Evolutionary conservation across 345 rosid species (phyloP).

Genomic region (Brassica incana): DNA sequence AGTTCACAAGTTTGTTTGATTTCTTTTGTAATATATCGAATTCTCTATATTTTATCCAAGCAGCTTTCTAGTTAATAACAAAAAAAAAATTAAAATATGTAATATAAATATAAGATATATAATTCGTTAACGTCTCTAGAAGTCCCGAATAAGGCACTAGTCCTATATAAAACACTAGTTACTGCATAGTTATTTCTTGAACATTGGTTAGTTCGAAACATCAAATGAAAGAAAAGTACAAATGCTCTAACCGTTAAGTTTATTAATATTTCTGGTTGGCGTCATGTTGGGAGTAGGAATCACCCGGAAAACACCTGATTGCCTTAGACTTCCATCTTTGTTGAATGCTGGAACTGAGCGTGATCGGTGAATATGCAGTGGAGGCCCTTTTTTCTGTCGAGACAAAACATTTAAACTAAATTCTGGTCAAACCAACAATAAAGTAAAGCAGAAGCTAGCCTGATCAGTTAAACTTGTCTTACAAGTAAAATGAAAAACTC

Average conservation of each 20-base stretch:
- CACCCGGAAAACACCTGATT: conserved; percentile 59
- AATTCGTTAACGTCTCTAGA: too few relatives aligned
- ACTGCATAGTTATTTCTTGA: too few relatives aligned
- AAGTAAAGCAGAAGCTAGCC: too few relatives aligned
- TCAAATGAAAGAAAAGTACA: conserved; percentile 29
- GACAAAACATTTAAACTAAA: not conserved
- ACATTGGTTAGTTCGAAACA: conserved; percentile 14
- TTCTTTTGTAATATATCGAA: too few relatives aligned
- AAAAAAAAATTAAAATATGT: too few relatives aligned
- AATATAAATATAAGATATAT: too few relatives aligned
- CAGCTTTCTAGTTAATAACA: too few relatives aligned
- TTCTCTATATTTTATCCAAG: too few relatives aligned
- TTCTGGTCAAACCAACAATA: not conserved
- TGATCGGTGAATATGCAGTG: conserved; percentile 71
- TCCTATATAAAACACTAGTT: too few relatives aligned
- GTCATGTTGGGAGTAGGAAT: conserved; percentile 57
- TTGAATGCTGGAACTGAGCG: conserved; percentile 73
- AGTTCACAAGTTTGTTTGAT: too few relatives aligned
- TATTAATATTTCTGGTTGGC: conserved; percentile 28
- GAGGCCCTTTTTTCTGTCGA: conserved; percentile 60
- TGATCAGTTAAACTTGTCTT: conserved; percentile 3
- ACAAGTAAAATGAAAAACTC: conserved; percentile 12
- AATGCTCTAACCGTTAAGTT: conserved; percentile 21
- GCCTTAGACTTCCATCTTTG: conserved; percentile 58
- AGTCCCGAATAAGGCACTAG: too few relatives aligned